phyloP scores from a whole-genome alignment of 352 stramenopile species.

The Globisporangium ultimum region DNA sequence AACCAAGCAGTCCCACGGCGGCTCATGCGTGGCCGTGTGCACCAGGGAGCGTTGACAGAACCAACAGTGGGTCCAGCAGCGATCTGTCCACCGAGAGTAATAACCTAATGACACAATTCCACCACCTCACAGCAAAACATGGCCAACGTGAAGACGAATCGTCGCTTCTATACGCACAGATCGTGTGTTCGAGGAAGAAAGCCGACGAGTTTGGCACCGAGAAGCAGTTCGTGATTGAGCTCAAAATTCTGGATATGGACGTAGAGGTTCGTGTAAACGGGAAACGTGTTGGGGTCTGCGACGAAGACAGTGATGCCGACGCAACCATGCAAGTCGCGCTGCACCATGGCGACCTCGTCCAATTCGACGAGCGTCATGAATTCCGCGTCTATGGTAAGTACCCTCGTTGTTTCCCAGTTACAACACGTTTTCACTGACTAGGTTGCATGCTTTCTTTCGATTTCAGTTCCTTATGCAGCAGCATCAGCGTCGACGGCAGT shows the following conservation, averaged over 20 bases:
- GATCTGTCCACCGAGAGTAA: too few relatives aligned
- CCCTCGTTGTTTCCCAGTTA: background rate
- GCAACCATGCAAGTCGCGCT: slow-evolving; percentile 15
- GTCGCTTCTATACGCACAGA: background rate
- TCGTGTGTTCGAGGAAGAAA: background rate
- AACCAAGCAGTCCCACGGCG: background rate
- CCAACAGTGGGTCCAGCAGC: too few relatives aligned
- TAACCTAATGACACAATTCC: background rate
- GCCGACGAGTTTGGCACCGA: background rate
- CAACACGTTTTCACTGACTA: background rate
- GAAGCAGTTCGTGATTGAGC: slow-evolving; percentile 17
- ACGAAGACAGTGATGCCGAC: background rate
- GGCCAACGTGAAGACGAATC: background rate
- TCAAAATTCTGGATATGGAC: slow-evolving; percentile 30
- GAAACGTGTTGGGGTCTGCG: slow-evolving; percentile 13
- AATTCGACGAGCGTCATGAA: slow-evolving; percentile 31
- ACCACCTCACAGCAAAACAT: background rate
- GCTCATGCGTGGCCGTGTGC: too few relatives aligned
- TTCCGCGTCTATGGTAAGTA: slow-evolving; percentile 48
- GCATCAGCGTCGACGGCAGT: background rate
- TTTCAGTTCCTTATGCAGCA: slow-evolving; percentile 1
- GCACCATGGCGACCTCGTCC: slow-evolving; percentile 46
- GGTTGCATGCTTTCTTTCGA: background rate
- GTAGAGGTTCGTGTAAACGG: slow-evolving; percentile 44
- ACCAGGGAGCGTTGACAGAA: too few relatives aligned